These are phyloP conservation scores for Exophiala phaeomuriformis DNA, from an alignment of 2,329 filamentous ascomycete species.

Conservation along the genomic window DNA sequence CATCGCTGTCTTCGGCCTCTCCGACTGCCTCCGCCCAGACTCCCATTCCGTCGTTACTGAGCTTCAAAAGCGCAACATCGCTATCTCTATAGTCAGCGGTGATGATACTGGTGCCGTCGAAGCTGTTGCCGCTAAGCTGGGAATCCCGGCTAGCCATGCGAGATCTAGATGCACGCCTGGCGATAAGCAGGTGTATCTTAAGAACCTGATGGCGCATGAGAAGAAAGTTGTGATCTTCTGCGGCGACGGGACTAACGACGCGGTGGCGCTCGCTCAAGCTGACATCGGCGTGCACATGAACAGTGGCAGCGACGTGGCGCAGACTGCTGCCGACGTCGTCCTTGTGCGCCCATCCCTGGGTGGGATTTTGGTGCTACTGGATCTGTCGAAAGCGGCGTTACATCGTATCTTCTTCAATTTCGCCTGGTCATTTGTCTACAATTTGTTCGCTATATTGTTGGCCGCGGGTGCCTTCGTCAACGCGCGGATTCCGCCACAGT, in stretches of 20 bases:
- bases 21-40: constrained; percentile 44
- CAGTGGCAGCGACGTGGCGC: constrained; percentile 55
- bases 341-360: constrained; percentile 52
- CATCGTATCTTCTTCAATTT: constrained; percentile 59
- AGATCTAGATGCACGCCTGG: constrained; percentile 44
- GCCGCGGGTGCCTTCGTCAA: constrained; percentile 59
- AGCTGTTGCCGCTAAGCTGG: constrained; percentile 39
- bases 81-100: constrained; percentile 51
- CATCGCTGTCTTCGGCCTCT: constrained; percentile 46
- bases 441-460: constrained; percentile 59
- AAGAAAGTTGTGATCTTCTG: constrained; percentile 54
- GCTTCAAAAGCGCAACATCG: constrained; percentile 44
- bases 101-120: constrained; percentile 47
- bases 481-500: constrained; percentile 53
- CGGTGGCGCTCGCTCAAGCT: constrained; percentile 62
- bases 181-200: constrained; percentile 46
- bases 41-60: constrained; percentile 46
- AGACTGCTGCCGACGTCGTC: constrained; percentile 61
- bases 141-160: constrained; percentile 36
- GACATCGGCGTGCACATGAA: constrained; percentile 65
- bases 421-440: constrained; percentile 63
- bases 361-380: constrained; percentile 53
- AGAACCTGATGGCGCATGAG: constrained; percentile 4
- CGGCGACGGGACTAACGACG: constrained; percentile 75
- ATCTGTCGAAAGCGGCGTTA: constrained; percentile 42